A percentile compares a stretch with the other conserved stretches of the same genome.
Evolutionary conservation across 371 early-diverging fungal genomes (phyloP).

Genomic region (Lichtheimia ramosa): DNA sequence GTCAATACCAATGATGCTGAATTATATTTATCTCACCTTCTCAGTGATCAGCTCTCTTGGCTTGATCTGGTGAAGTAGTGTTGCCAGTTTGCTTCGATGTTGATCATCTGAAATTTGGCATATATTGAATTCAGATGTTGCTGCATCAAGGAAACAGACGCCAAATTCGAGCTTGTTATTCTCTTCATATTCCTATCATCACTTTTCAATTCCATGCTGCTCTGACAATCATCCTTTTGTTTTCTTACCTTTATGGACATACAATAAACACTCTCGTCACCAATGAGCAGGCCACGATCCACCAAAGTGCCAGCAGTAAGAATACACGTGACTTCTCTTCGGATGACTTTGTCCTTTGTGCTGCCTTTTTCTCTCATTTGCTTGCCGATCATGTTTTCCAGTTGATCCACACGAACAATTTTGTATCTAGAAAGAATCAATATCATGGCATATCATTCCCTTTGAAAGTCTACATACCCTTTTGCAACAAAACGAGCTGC

Average conservation of each 20-base stretch:
- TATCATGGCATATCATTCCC: background rate
- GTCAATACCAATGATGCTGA: background rate
- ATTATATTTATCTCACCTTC: constrained; percentile 39
- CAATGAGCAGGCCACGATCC: constrained; percentile 84
- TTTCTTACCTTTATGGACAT: constrained; percentile 80
- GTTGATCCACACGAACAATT: constrained; percentile 98
- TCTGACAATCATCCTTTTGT: no score
- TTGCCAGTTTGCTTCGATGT: constrained; percentile 87
- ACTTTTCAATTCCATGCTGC: no score
- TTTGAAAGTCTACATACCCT: constrained; percentile 58
- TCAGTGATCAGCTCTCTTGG: constrained; percentile 89
- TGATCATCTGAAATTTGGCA: constrained; percentile 84
- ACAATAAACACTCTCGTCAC: constrained; percentile 90
- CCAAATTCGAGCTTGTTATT: constrained; percentile 60
- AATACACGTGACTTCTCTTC: constrained; percentile 93
- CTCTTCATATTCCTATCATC: constrained; percentile 39
- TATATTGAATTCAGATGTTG: constrained; percentile 89
- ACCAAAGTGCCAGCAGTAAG: constrained; percentile 96
- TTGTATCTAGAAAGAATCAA: constrained; percentile 54
- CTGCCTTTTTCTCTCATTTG: constrained; percentile 64
- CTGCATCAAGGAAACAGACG: constrained; percentile 93
- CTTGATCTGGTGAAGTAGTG: constrained; percentile 88
- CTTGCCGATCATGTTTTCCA: constrained; percentile 96
- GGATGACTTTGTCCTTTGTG: constrained; percentile 87
- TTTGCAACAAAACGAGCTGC: constrained; percentile 95